Percentiles rank a stretch among this genome's conserved stretches.
phyloP scores from a whole-genome alignment of 139 green algal genomes.

The Haematococcus lacustris region DNA sequence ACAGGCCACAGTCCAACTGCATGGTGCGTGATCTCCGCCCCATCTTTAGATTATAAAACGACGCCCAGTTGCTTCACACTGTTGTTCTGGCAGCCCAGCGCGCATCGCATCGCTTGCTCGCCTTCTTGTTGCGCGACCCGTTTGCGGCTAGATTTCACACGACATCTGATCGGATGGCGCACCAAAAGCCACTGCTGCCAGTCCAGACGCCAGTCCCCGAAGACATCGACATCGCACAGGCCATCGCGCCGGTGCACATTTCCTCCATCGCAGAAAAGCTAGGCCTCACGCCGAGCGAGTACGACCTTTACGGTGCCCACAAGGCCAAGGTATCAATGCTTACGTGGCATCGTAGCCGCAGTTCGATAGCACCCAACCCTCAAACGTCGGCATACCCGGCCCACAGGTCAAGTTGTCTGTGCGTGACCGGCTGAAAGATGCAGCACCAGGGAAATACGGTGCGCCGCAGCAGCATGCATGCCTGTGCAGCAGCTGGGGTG shows the following conservation, averaged over 20 bases:
- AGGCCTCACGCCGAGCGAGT: constrained; percentile 66
- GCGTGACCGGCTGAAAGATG: constrained; percentile 44
- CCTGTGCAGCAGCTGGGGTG: too few species aligned
- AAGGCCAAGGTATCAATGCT: constrained; percentile 94
- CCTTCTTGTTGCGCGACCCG: too few species aligned
- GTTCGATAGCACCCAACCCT: too few species aligned
- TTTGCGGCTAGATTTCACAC: too few species aligned
- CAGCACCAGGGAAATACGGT: constrained; percentile 74
- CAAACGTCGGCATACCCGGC: too few species aligned
- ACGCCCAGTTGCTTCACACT: too few species aligned
- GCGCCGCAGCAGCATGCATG: constrained; percentile 8
- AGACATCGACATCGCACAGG: constrained; percentile 94
- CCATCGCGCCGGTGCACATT: constrained; percentile 62
- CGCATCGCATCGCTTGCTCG: too few species aligned
- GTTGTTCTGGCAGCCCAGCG: too few species aligned
- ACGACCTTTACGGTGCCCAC: constrained; percentile 71
- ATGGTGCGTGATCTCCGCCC: too few species aligned
- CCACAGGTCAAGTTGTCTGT: constrained; percentile 69
- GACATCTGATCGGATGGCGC: too few species aligned
- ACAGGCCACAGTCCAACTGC: too few species aligned
- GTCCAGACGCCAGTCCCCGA: constrained; percentile 59
- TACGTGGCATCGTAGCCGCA: neutral
- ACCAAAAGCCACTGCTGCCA: constrained; percentile 24
- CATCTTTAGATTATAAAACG: too few species aligned
- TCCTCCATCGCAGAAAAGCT: constrained; percentile 65